Percentiles rank a stretch among this genome's conserved stretches.
phyloP scores from a whole-genome alignment of 2,329 filamentous ascomycete species.

The Whalleya microplaca region DNA sequence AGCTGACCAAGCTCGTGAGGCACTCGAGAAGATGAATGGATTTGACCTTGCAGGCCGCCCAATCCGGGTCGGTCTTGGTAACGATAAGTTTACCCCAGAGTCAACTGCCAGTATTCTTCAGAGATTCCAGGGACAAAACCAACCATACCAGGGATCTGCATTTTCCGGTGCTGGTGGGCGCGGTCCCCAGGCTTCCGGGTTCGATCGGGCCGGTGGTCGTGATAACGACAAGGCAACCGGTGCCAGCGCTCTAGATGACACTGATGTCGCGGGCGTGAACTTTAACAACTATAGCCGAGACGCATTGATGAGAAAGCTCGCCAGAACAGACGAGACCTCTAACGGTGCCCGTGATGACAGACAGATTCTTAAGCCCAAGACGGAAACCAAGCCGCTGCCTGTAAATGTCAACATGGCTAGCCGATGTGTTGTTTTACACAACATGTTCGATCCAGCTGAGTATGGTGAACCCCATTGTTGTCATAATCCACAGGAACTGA shows the following conservation, averaged over 20 bases:
- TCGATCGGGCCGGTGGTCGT: constrained; percentile 87
- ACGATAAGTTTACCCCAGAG: constrained; percentile 99
- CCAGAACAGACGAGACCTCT: constrained; percentile 84
- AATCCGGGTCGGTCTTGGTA: constrained; percentile 97
- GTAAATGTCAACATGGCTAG: constrained; percentile 91
- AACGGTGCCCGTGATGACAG: constrained; percentile 68
- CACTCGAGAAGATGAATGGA: constrained; percentile 98
- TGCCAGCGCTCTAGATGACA: constrained; percentile 94
- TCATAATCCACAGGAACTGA: constrained; percentile 36
- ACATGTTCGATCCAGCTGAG: constrained; percentile 93
- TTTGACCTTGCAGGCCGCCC: constrained; percentile 97
- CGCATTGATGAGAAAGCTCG: constrained; percentile 97
- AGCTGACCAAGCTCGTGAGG: constrained; percentile 87
- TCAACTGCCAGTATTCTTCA: constrained; percentile 91
- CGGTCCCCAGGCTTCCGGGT: constrained; percentile 81
- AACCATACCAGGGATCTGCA: constrained; percentile 82
- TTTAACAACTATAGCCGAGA: constrained; percentile 99
- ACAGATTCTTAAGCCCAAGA: constrained; percentile 77
- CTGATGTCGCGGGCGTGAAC: constrained; percentile 96
- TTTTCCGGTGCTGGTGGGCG: constrained; percentile 91
- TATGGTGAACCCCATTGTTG: constrained; percentile 56
- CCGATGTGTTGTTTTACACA: constrained; percentile 90
- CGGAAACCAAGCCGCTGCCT: constrained; percentile 76
- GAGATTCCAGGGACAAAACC: constrained; percentile 83
- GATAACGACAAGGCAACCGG: constrained; percentile 89